Base-by-base conservation (phyloP, 2,329 filamentous ascomycete genomes). In the Pseudogymnoascus sp. region DNA sequence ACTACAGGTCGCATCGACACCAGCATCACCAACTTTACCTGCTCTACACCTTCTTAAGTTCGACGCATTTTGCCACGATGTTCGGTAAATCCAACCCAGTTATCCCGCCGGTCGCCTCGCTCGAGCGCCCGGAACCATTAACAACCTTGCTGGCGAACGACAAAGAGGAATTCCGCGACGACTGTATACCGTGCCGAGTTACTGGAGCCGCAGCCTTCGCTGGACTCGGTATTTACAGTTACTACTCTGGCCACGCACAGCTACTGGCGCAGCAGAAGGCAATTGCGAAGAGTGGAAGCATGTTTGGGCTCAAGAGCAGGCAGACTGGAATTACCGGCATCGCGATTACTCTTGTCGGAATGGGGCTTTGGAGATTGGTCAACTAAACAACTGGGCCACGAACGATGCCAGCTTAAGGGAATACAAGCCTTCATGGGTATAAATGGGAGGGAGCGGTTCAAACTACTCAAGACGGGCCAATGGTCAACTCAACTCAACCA, bases 161-260 rank as follows among this genome's bases (percentile, higher is more conserved):
- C 36, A 66, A 63, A 35, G 63, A 63, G 44, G 44, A 29, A 27
- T 39, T 59, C 2, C 58, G 29, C n/a, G 68, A 87, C 42, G 84
- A 74, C 62, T 74, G 72, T 51, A 44, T 68, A 27, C 68, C 71
- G 33, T 74, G 72, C 58, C 69, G 68, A 64, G 58, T 73, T 7
- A 58, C 68, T 92, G 90, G 90, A 48, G 87, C 88, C 70, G 81
- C 85, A 39, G 88, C 89, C 0, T 91, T 94, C 66, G 78, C 91
- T 62, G 88, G 88, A 1, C 83, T 93, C 13, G 90, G 86, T 3
- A 85, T 81, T 1, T 94, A 92, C 75, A 92, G 86, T 74, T 92
- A 92, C 75, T 79, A 85, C 65, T 89, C 88, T 2, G 90, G 90
- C 63, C 88, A 86, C 74, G 78, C 79, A 59, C 89, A 92, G 73